Evolutionary conservation across 768 basidiomycete species (phyloP).

Genomic region (Phaeolepiota aurea): DNA sequence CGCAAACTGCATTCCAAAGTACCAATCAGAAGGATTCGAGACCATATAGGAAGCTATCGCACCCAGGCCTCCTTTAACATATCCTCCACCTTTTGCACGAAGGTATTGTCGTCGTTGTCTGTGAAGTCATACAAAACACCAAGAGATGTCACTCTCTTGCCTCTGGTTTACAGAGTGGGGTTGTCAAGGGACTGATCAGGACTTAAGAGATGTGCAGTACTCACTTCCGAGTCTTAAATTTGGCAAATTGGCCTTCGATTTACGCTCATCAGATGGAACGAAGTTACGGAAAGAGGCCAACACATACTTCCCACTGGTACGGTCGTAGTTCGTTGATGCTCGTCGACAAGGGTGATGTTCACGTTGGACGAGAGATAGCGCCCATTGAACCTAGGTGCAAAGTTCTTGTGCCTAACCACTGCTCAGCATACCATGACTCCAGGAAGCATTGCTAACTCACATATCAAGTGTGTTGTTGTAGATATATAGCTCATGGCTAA

Average conservation of each 20-base stretch:
- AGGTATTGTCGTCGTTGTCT: constrained; percentile 61
- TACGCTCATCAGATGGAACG: neutral
- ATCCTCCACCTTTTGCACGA: constrained; percentile 61
- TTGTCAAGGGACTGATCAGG: neutral
- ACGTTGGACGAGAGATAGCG: constrained; percentile 80
- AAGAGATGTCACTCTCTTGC: constrained; percentile 67
- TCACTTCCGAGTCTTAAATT: constrained; percentile 70
- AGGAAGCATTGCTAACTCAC: constrained; percentile 19
- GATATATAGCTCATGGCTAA: constrained; percentile 76
- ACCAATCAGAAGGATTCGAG: no score
- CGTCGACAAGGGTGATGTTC: constrained; percentile 64
- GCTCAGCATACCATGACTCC: neutral
- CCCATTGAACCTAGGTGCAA: constrained; percentile 57
- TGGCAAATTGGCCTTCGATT: constrained; percentile 50
- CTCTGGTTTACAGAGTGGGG: constrained; percentile 21
- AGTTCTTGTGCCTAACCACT: constrained; percentile 47
- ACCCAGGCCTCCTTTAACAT: constrained; percentile 79
- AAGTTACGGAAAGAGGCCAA: neutral
- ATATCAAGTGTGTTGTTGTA: constrained; percentile 63
- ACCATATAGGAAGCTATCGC: no score
- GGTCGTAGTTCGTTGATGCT: constrained; percentile 24
- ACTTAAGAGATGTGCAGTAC: constrained; percentile 12
- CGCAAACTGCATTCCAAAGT: constrained; percentile 58
- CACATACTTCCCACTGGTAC: constrained; percentile 28
- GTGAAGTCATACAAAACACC: constrained; percentile 77